phyloP scores from a whole-genome alignment of 2,329 filamentous ascomycete genomes.

The Arthroderma sp. region DNA sequence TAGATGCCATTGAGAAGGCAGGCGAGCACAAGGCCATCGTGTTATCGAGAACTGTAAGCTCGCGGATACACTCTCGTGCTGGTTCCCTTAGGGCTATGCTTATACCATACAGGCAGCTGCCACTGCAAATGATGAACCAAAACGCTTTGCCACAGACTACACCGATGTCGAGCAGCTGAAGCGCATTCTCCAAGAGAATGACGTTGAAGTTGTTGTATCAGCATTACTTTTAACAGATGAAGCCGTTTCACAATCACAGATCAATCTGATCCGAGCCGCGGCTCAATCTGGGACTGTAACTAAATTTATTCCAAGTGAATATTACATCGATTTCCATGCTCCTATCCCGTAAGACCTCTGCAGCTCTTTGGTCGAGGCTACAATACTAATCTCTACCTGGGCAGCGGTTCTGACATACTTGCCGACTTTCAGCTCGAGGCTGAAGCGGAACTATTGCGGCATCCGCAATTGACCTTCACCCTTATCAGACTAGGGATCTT shows the following conservation, averaged over 20 bases:
- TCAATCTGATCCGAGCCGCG: constrained; percentile 1
- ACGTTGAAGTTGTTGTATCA: constrained; percentile 1
- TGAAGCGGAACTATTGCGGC: neutral
- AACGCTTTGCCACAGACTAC: neutral
- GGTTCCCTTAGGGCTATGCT: neutral
- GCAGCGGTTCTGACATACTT: neutral
- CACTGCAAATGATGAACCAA: neutral
- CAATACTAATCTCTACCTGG: neutral
- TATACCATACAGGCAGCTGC: neutral
- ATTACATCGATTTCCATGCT: constrained; percentile 2
- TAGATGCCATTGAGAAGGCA: constrained; percentile 1
- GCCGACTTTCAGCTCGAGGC: constrained; percentile 1
- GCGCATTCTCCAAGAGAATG: neutral
- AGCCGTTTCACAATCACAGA: neutral
- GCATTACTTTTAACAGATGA: constrained; percentile 1
- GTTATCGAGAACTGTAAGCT: neutral
- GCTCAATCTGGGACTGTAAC: neutral
- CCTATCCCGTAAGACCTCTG: neutral
- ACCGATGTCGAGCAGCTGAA: neutral
- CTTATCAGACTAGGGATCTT: constrained; percentile 2
- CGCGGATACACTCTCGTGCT: neutral
- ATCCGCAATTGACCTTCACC: constrained; percentile 1
- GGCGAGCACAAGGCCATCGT: neutral
- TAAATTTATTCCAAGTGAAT: constrained; percentile 1
- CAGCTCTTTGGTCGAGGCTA: too few species aligned